phyloP scores from a whole-genome alignment of 805 yeast species.

The Nakazawaea molendinolei region DNA sequence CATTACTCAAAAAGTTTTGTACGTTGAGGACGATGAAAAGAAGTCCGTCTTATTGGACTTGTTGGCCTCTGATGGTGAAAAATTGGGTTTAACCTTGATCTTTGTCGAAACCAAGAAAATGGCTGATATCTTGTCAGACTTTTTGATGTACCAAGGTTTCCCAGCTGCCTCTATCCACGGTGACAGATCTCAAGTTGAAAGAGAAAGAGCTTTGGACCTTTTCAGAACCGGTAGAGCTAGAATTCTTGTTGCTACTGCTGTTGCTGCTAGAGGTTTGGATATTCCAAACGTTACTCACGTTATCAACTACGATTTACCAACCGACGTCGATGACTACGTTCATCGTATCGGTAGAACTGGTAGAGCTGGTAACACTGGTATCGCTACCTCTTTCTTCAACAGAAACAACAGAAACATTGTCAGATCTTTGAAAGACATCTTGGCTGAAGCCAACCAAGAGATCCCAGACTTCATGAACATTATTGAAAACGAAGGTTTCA shows the following conservation, averaged over 20 bases:
- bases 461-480: constrained; percentile 83
- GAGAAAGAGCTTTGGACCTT: constrained; percentile 94
- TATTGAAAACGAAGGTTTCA: constrained; percentile 67
- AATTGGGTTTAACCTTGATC: constrained; percentile 78
- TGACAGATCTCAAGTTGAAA: constrained; percentile 95
- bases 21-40: constrained; percentile 92
- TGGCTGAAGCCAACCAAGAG: constrained; percentile 96
- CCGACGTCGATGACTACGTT: constrained; percentile 96
- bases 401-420: constrained; percentile 87
- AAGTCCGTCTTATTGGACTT: constrained; percentile 85
- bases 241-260: constrained; percentile 97
- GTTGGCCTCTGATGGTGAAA: constrained; percentile 61
- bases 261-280: constrained; percentile 99
- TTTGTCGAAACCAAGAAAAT: constrained; percentile 98
- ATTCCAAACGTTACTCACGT: constrained; percentile 98
- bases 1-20: constrained; percentile 87
- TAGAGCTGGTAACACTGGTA: constrained; percentile 99
- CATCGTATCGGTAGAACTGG: constrained; percentile 99
- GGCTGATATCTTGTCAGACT: constrained; percentile 95
- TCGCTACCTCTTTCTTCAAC: constrained; percentile 97
- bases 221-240: constrained; percentile 92
- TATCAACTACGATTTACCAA: constrained; percentile 93
- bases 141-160: constrained; percentile 79
- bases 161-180: constrained; percentile 99
- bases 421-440: constrained; percentile 79